Percentiles rank a stretch among this genome's conserved stretches.
Evolutionary conservation across 2,329 filamentous ascomycete species (phyloP).

Genomic region (Fusarium anthophilum): DNA sequence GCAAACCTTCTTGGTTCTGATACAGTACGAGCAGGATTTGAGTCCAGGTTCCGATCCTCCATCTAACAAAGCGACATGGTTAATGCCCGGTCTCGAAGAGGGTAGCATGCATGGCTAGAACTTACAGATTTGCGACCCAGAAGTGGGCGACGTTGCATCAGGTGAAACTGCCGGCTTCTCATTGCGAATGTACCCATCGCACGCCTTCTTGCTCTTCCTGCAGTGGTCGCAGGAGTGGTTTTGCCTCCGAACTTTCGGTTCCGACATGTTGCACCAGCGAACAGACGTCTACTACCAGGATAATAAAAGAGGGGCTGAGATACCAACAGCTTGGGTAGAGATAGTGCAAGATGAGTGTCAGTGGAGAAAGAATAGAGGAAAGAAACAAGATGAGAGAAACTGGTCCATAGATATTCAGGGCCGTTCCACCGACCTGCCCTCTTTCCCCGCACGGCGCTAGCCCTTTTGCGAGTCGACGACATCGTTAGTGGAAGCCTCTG

Average conservation of each 20-base stretch:
- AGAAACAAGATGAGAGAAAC: not conserved
- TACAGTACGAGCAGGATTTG: not conserved
- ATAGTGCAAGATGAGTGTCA: not conserved
- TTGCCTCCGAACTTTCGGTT: not conserved
- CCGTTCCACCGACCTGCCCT: not conserved
- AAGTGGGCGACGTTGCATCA: not conserved
- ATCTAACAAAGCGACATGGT: not conserved
- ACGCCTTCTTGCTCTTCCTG: not conserved
- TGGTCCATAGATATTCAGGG: not conserved
- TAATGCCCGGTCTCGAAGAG: rapidly evolving
- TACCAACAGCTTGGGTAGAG: not conserved
- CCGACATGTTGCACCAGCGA: not conserved
- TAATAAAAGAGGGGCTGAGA: not conserved
- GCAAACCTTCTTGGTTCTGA: not conserved
- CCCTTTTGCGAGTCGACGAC: not conserved
- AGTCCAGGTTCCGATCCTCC: not conserved
- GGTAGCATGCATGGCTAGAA: not conserved
- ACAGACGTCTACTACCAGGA: not conserved
- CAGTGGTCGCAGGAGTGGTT: not conserved
- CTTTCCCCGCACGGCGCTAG: not conserved
- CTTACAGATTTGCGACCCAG: not conserved
- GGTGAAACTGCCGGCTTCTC: not conserved
- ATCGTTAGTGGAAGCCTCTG: not conserved
- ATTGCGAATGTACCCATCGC: not conserved
- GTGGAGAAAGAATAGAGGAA: not conserved